Conservation (phyloP, 768 basidiomycete species). For the Pulveroboletus sp. region DNA sequence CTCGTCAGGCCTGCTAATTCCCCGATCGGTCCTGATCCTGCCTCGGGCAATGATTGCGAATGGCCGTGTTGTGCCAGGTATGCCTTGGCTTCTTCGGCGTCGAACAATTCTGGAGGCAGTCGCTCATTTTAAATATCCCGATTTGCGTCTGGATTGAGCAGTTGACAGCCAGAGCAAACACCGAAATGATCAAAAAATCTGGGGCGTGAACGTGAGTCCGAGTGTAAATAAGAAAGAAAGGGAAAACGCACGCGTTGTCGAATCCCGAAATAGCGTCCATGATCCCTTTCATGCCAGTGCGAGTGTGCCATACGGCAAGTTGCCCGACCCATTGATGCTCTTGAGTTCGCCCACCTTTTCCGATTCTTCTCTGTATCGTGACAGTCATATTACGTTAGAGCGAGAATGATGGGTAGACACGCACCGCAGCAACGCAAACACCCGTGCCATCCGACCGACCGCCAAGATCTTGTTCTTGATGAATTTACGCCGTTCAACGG, state of each 20-base stretch:
- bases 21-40: conserved; percentile 40
- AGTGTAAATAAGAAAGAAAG: too few species aligned
- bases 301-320: conserved; percentile 75
- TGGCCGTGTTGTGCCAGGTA: too few species aligned
- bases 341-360: too few species aligned
- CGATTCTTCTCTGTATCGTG: conserved; percentile 80
- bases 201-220: too few species aligned
- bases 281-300: conserved; percentile 91
- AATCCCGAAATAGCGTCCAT: conserved; percentile 91
- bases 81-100: too few species aligned
- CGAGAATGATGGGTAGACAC: too few species aligned
- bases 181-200: too few species aligned
- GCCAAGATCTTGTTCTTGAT: conserved; percentile 99
- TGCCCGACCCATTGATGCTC: too few species aligned
- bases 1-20: conserved; percentile 45
- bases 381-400: too few species aligned
- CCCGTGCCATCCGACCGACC: conserved; percentile 92
- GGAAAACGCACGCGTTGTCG: conserved; percentile 81
- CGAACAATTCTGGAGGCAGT: too few species aligned
- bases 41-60: conserved; percentile 47
- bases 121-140: conserved; percentile 98
- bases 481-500: conserved; percentile 73
- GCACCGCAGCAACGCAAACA: conserved; percentile 92
- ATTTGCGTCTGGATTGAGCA: conserved; percentile 85
- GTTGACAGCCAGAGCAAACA: neutral